Conservation (phyloP, 2,329 filamentous ascomycete genomes). For the Colletotrichum chlorophyti region DNA sequence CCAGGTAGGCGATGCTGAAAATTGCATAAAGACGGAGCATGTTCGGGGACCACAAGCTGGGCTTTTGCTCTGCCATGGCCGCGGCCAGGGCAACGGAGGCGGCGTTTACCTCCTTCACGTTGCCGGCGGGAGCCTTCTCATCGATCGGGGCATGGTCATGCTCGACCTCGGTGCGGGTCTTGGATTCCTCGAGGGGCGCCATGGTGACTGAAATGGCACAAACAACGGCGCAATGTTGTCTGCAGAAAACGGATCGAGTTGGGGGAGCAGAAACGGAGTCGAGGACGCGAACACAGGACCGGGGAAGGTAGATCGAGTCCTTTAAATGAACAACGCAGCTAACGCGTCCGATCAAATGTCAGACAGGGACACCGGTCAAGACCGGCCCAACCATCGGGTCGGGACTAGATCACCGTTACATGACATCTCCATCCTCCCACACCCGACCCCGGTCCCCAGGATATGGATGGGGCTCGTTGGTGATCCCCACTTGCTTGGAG, state of each 20-base stretch:
- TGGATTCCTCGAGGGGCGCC: slow-evolving; percentile 17
- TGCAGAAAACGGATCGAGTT: not conserved
- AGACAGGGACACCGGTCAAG: slow-evolving; percentile 2
- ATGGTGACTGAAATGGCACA: slow-evolving; percentile 1
- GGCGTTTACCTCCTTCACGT: slow-evolving; percentile 41
- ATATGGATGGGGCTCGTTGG: not conserved
- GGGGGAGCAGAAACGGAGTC: not conserved
- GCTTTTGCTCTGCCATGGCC: slow-evolving; percentile 35
- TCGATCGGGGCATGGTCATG: slow-evolving; percentile 19
- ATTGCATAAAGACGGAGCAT: slow-evolving; percentile 41
- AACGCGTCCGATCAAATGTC: not conserved
- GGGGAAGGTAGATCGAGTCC: not conserved
- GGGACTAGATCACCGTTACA: slow-evolving; percentile 21
- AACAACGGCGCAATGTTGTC: not conserved
- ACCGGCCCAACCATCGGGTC: slow-evolving; percentile 9
- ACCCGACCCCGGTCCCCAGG: slow-evolving; percentile 1
- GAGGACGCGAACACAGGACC: not conserved
- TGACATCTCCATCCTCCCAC: slow-evolving; percentile 13
- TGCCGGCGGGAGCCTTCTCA: slow-evolving; percentile 26
- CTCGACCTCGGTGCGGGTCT: slow-evolving; percentile 17
- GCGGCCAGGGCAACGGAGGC: slow-evolving; percentile 44
- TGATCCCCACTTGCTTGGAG: slow-evolving; percentile 10
- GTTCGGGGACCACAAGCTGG: slow-evolving; percentile 34
- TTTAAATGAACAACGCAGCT: not conserved
- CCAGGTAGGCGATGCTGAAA: slow-evolving; percentile 35